Base-by-base conservation (phyloP, 129 eudicot species). In the Tagetes erecta region DNA sequence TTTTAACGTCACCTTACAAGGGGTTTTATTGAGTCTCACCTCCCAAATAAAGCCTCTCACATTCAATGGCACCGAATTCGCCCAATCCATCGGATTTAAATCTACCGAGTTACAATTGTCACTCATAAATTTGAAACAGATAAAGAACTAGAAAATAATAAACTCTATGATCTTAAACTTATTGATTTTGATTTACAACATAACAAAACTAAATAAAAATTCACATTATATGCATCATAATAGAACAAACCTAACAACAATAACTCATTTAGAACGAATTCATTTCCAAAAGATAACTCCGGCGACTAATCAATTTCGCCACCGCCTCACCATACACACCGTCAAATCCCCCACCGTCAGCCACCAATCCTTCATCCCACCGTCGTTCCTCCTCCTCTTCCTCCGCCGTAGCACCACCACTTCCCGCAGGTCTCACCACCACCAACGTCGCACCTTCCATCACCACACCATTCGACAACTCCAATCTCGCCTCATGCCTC, bases 381-480 rank as follows among this genome's bases (percentile, higher is more conserved):
- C 69, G 38, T 57, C 72, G 74, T 52, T 76, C 84, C 47, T 83
- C 85, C 30, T 47, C 80, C 8, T 45, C 78, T 12, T 49, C 56
- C 64, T 33, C 65, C 39, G 8, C 40, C 80, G 67, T 62, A 12
- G 70, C 71, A 1, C 34, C 50, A 9, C 45, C 71, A 27, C 71
- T 58, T 35, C 40, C 31, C 0, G 78, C 77, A 6, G 88, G 91
- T 71, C 88, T 67, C 42, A 87, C 91, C 6, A 87, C 86, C 73
- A 87, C 91, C 44, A 87, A 67, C 2, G 88, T 87, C 1, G 91
- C 92, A 36, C 92, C 92, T 72, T 84, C 89, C 87, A 87, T 76
- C 31, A 36, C 58, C n/a, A 76, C 71, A 11, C 92, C 91, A 37
- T 81, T 77, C 0, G 88, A 81, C 4, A 87, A 70, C 74, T 87